phyloP scores from a whole-genome alignment of 1,284 basidiomycete species.

The Pseudozyma sp. region DNA sequence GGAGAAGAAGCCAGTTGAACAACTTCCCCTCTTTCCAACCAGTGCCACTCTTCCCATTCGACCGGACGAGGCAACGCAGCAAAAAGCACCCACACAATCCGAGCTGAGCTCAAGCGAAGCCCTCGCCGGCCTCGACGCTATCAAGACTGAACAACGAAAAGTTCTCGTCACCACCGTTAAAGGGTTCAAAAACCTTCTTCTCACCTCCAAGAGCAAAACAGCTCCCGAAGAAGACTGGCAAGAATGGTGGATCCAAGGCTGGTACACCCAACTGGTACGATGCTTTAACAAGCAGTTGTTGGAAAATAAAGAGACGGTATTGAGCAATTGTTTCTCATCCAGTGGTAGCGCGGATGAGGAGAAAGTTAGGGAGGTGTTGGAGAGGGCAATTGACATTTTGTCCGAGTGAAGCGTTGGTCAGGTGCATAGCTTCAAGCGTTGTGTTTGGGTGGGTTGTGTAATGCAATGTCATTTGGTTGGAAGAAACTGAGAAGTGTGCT shows the following conservation, averaged over 20 bases:
- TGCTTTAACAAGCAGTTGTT: slow-evolving; percentile 51
- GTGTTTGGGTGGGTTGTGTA: too few species aligned
- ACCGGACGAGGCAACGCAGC: slow-evolving; percentile 17
- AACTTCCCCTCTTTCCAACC: slow-evolving; percentile 52
- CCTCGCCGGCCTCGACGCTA: slow-evolving; percentile 52
- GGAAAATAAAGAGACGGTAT: slow-evolving; percentile 52
- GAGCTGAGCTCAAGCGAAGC: slow-evolving; percentile 47
- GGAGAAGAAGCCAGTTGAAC: slow-evolving; percentile 13
- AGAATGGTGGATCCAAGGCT: slow-evolving; percentile 62
- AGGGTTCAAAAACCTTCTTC: slow-evolving; percentile 48
- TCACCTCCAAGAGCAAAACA: slow-evolving; percentile 3
- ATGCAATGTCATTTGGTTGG: too few species aligned
- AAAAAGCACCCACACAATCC: not conserved
- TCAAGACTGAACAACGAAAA: slow-evolving; percentile 64
- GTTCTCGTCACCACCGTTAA: slow-evolving; percentile 54
- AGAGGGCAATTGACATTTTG: slow-evolving; percentile 38
- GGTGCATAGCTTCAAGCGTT: too few species aligned
- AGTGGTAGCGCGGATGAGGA: not conserved
- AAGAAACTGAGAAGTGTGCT: too few species aligned
- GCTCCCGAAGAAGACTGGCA: slow-evolving; percentile 34
- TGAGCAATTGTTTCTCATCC: slow-evolving; percentile 50
- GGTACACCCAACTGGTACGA: slow-evolving; percentile 56
- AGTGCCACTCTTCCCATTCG: slow-evolving; percentile 33
- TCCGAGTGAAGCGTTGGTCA: too few species aligned
- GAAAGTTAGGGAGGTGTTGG: slow-evolving; percentile 11